phyloP scores from a whole-genome alignment of 441 rosid genomes.

The Macaranga tanarius region DNA sequence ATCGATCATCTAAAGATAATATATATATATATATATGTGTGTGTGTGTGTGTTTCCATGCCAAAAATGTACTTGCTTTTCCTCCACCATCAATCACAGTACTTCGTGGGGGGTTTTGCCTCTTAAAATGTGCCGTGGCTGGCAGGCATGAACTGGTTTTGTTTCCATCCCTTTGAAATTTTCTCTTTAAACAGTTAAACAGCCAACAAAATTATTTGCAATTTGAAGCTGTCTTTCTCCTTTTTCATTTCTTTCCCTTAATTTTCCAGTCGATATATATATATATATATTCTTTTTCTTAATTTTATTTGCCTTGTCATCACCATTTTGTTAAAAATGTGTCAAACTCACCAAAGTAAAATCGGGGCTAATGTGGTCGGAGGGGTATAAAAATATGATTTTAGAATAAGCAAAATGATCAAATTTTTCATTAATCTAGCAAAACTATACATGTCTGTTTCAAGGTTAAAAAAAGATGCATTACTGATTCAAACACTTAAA shows the following conservation, averaged over 20 bases:
- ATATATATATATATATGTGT: too few species aligned
- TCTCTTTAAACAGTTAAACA: constrained; percentile 24
- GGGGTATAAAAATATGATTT: too few species aligned
- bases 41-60: not conserved
- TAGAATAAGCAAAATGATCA: too few species aligned
- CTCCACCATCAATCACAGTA: constrained; percentile 27
- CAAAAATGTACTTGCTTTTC: constrained; percentile 26
- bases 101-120: constrained; percentile 39
- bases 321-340: too few species aligned
- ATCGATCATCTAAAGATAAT: not conserved
- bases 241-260: not conserved
- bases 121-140: constrained; percentile 35
- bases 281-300: not conserved
- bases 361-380: too few species aligned
- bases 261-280: too few species aligned
- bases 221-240: constrained; percentile 2
- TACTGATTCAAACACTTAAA: too few species aligned
- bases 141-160: constrained; percentile 21
- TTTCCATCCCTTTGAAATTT: constrained; percentile 29
- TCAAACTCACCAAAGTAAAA: too few species aligned
- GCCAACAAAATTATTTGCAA: constrained; percentile 16
- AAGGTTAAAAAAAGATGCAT: too few species aligned
- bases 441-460: too few species aligned
- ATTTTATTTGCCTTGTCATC: not conserved
- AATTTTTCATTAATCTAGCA: too few species aligned